Percentiles rank a stretch among this genome's conserved stretches.
These are phyloP conservation scores for Colletotrichum neosansevieriae DNA, from an alignment of 2,329 filamentous ascomycete genomes.

Conservation along the genomic window DNA sequence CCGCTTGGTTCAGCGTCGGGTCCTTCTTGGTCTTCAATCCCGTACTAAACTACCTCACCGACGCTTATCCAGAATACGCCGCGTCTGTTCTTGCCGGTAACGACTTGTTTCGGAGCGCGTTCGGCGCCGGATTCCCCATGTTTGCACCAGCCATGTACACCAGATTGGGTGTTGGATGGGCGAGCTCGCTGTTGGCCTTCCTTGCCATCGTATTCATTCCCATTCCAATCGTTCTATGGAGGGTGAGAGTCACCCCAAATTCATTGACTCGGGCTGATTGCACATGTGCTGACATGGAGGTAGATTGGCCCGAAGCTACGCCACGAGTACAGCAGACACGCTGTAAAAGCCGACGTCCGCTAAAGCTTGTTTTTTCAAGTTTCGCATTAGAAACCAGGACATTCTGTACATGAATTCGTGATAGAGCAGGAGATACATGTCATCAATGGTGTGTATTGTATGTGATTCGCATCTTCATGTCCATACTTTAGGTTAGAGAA, in stretches of 20 bases:
- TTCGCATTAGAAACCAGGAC: too few species aligned
- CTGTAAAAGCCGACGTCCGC: background rate
- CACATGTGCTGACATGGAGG: fast-evolving
- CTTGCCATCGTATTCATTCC: constrained; percentile 21
- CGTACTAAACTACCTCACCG: constrained; percentile 42
- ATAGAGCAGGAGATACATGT: too few species aligned
- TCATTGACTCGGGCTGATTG: too few species aligned
- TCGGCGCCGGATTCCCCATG: constrained; percentile 37
- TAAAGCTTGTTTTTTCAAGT: background rate
- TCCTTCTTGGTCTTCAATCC: constrained; percentile 50
- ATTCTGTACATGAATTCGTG: too few species aligned
- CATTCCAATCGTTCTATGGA: constrained; percentile 17
- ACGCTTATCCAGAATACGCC: constrained; percentile 41
- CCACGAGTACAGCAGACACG: constrained; percentile 23
- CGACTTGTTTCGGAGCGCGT: constrained; percentile 34
- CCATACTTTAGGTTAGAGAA: too few species aligned
- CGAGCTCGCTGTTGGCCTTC: constrained; percentile 38
- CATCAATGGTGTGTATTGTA: too few species aligned
- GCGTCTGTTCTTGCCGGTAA: constrained; percentile 43
- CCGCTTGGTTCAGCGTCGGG: constrained; percentile 66
- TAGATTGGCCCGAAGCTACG: constrained; percentile 16
- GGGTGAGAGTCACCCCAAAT: background rate
- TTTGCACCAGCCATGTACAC: constrained; percentile 41
- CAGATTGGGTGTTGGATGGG: constrained; percentile 39
- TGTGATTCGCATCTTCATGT: too few species aligned